Conservation (phyloP, 169 alveolate species). For the Babesia divergens region DNA sequence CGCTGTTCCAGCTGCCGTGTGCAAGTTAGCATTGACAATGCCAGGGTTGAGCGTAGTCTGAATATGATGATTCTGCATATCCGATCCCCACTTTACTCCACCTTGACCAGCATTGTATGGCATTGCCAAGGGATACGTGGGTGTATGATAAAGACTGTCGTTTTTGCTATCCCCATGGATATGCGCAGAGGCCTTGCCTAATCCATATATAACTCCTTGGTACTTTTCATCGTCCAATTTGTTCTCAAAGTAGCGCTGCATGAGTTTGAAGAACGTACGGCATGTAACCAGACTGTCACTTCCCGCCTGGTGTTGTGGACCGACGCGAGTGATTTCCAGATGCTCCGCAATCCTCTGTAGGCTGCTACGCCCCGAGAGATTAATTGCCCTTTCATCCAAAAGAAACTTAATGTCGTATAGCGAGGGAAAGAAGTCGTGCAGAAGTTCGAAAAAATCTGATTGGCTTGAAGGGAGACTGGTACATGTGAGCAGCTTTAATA, state of each 20-base stretch:
- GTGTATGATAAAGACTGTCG: conserved; percentile 26
- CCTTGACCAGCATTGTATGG: neutral
- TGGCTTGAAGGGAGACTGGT: conserved; percentile 89
- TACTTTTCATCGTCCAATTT: conserved; percentile 80
- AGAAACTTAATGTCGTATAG: conserved; percentile 92
- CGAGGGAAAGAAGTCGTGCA: conserved; percentile 91
- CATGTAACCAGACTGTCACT: conserved; percentile 95
- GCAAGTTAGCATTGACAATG: conserved; percentile 30
- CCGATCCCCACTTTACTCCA: conserved; percentile 21
- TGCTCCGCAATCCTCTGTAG: conserved; percentile 83
- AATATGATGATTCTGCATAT: conserved; percentile 15
- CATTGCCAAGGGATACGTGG: conserved; percentile 8
- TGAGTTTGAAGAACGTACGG: conserved; percentile 89
- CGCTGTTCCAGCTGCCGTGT: conserved; percentile 1
- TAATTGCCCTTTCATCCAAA: conserved; percentile 82
- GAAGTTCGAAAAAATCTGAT: conserved; percentile 85
- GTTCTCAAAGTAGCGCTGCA: conserved; percentile 81
- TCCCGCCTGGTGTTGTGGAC: conserved; percentile 98
- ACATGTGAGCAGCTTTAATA: conserved; percentile 88
- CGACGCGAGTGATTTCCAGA: conserved; percentile 88
- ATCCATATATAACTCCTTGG: conserved; percentile 83
- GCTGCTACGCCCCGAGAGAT: conserved; percentile 79
- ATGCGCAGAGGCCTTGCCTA: conserved; percentile 72
- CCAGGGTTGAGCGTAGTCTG: conserved; percentile 40
- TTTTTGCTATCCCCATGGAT: conserved; percentile 17